A percentile compares a stretch with the other conserved stretches of the same genome.
Conservation (phyloP, 305 asterid species). For the Fraxinus baroniana region DNA sequence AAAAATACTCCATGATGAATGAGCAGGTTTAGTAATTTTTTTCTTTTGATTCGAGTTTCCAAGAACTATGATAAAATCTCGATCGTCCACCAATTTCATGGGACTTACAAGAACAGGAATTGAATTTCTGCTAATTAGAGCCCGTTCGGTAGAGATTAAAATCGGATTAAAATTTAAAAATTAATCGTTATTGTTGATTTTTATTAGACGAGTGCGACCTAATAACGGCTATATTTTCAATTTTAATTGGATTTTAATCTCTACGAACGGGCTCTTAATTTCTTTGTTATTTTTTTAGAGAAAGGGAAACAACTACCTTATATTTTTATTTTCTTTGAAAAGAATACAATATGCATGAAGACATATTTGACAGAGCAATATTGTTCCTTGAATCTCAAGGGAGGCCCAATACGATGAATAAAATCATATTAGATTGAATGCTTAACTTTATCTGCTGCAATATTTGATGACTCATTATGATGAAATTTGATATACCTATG, state of each 20-base stretch:
- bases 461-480: neutral
- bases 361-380: constrained; percentile 6
- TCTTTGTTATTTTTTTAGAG: neutral
- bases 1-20: neutral
- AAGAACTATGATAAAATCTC: neutral
- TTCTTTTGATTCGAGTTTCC: neutral
- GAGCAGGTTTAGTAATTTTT: neutral
- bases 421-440: constrained; percentile 9
- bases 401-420: neutral
- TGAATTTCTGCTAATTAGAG: neutral
- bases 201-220: too few species aligned
- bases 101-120: neutral
- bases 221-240: too few species aligned
- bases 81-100: neutral
- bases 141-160: too few species aligned
- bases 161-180: too few species aligned
- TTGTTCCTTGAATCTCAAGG: constrained; percentile 6
- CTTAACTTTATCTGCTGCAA: constrained; percentile 1
- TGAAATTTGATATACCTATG: neutral
- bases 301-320: neutral
- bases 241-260: too few species aligned
- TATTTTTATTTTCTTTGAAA: neutral
- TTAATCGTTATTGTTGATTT: too few species aligned
- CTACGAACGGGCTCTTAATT: neutral
- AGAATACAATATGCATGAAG: neutral